A percentile compares a stretch with the other conserved stretches of the same genome.
These are phyloP conservation scores for Heimioporus sp. DNA, from an alignment of 768 basidiomycete species.

Conservation along the genomic window DNA sequence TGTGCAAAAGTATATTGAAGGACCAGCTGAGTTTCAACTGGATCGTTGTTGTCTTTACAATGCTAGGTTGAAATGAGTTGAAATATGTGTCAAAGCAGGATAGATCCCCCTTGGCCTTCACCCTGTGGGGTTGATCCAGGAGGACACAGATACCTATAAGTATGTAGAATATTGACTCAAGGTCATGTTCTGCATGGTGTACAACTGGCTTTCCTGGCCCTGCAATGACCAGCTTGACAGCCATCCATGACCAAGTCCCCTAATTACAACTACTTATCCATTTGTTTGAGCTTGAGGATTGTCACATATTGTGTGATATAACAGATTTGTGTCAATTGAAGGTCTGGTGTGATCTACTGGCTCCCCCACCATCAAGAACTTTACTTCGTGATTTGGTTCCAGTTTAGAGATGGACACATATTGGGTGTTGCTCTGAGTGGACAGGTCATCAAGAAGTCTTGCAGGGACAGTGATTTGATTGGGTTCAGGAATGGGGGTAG, in stretches of 20 bases:
- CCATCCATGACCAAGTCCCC: not conserved
- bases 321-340: not conserved
- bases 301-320: not conserved
- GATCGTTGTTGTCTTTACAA: not conserved
- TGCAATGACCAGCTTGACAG: not conserved
- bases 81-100: not conserved
- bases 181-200: not conserved
- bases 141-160: not conserved
- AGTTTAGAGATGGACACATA: too few relatives aligned
- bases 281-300: not conserved
- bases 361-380: too few relatives aligned
- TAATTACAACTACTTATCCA: not conserved
- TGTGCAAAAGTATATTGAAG: not conserved
- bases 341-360: not conserved
- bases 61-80: not conserved
- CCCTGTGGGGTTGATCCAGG: not conserved
- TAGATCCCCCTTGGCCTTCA: not conserved
- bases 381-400: too few relatives aligned
- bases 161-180: too few relatives aligned
- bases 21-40: not conserved
- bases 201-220: not conserved
- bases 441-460: too few relatives aligned
- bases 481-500: too few relatives aligned
- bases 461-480: too few relatives aligned
- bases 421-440: too few relatives aligned